These are phyloP conservation scores for Sclerospora graminicola DNA, from an alignment of 352 stramenopile genomes.

Conservation along the genomic window DNA sequence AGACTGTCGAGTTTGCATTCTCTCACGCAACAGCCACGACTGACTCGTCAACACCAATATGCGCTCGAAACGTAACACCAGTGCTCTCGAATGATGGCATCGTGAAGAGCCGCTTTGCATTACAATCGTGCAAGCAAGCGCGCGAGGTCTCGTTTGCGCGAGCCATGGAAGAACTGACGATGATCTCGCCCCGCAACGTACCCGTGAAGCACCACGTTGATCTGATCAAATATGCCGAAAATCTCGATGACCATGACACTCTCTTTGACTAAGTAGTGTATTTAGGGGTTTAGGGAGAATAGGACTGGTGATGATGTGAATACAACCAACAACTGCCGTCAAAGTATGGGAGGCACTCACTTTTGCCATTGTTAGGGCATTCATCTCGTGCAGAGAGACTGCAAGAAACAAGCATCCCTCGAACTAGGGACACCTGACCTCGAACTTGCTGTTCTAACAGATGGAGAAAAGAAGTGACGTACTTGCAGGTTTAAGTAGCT, in stretches of 20 bases:
- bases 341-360: no score
- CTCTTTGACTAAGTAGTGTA: slow-evolving; percentile 48
- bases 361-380: neutral
- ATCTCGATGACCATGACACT: slow-evolving; percentile 58
- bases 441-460: no score
- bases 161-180: slow-evolving; percentile 67
- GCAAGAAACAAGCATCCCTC: no score
- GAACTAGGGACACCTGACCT: no score
- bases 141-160: slow-evolving; percentile 62
- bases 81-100: slow-evolving; percentile 53
- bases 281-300: slow-evolving; percentile 28
- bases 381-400: no score
- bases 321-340: slow-evolving; percentile 11
- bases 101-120: slow-evolving; percentile 51
- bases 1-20: slow-evolving; percentile 62
- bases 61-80: slow-evolving; percentile 49
- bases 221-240: slow-evolving; percentile 78
- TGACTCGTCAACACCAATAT: slow-evolving; percentile 23
- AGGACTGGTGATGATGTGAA: slow-evolving; percentile 19
- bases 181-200: slow-evolving; percentile 66
- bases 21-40: slow-evolving; percentile 11
- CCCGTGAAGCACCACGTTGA: slow-evolving; percentile 72
- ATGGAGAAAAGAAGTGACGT: no score
- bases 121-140: slow-evolving; percentile 65
- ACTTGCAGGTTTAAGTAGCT: neutral